These are phyloP conservation scores for Spathaspora jeffriesii DNA, from an alignment of 1,139 yeast species.

Conservation along the genomic window DNA sequence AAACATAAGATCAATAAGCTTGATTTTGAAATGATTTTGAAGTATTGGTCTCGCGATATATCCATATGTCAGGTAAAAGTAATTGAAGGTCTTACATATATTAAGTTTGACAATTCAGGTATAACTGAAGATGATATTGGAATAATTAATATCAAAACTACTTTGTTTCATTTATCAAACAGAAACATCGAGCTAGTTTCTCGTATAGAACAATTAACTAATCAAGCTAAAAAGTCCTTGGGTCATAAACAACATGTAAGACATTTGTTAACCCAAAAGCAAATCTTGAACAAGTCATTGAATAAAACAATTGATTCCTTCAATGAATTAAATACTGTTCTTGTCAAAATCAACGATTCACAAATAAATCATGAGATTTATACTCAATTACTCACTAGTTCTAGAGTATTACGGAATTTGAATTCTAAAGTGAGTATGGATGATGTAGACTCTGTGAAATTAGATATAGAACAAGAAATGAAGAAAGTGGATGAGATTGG, in stretches of 20 bases:
- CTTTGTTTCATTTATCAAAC: constrained; percentile 18
- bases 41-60: constrained; percentile 25
- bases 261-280: constrained; percentile 11
- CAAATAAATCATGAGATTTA: constrained; percentile 39
- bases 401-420: constrained; percentile 32
- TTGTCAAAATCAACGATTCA: constrained; percentile 50
- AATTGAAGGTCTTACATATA: constrained; percentile 16
- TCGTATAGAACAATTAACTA: constrained; percentile 21
- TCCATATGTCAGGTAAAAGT: constrained; percentile 14
- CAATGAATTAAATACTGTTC: constrained; percentile 37
- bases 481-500: constrained; percentile 32
- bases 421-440: constrained; percentile 29
- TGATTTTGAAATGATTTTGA: constrained; percentile 27
- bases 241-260: constrained; percentile 10
- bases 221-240: background rate
- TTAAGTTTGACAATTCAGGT: constrained; percentile 21
- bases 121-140: constrained; percentile 32
- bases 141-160: constrained; percentile 24
- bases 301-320: constrained; percentile 27
- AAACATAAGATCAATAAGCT: constrained; percentile 14
- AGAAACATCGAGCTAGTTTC: constrained; percentile 21
- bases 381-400: constrained; percentile 35
- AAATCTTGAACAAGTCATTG: constrained; percentile 29
- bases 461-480: constrained; percentile 42
- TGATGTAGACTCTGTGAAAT: constrained; percentile 34